These are phyloP conservation scores for Porphyra umbilicalis DNA, from an alignment of 31 red algal genomes.

Conservation along the genomic window DNA sequence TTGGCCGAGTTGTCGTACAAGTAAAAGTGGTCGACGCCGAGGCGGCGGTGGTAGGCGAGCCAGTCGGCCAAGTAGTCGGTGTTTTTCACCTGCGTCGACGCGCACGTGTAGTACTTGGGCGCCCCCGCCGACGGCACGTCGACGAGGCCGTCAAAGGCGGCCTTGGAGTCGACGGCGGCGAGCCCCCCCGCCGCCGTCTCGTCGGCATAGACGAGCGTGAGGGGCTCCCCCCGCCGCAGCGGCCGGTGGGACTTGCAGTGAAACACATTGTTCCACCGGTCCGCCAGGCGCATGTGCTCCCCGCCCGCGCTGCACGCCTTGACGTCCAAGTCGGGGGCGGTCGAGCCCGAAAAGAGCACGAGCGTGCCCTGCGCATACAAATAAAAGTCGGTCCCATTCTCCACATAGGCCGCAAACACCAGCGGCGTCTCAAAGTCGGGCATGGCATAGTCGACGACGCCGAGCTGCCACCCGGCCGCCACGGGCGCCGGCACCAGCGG, in stretches of 20 bases:
- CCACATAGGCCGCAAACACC: not conserved
- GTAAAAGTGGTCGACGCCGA: conserved; percentile 44
- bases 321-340: not conserved
- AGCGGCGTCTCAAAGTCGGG: not conserved
- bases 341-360: not conserved
- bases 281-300: not conserved
- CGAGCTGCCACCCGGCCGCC: not conserved
- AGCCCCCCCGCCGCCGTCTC: not conserved
- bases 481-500: not conserved
- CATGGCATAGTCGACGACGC: not conserved
- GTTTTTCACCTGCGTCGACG: not conserved
- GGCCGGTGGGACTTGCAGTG: not conserved
- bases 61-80: conserved; percentile 22
- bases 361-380: not conserved
- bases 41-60: conserved; percentile 30
- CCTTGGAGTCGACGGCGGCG: not conserved
- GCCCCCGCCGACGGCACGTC: not conserved
- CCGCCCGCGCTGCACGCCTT: not conserved
- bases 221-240: not conserved
- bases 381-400: not conserved
- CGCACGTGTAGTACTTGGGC: not conserved
- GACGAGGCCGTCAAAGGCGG: not conserved
- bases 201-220: not conserved
- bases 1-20: conserved; percentile 47
- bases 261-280: not conserved